Evolutionary conservation across 257 asterid species (phyloP).

Genomic region (Solanum microdontum): DNA sequence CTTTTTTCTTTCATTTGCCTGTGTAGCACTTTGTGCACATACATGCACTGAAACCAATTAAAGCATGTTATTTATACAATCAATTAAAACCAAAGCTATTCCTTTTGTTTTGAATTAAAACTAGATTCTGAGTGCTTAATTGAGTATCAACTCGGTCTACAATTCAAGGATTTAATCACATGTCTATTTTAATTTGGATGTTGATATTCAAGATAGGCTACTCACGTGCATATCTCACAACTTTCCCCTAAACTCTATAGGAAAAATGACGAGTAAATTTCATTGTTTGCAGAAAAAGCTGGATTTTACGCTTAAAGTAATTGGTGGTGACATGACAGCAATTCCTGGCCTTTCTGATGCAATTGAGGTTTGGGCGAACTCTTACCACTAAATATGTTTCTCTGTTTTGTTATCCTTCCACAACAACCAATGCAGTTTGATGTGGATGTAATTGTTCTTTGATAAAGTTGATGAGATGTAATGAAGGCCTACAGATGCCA

Average conservation of each 20-base stretch:
- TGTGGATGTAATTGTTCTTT: not conserved
- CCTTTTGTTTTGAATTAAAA: not conserved
- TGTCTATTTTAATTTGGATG: no score
- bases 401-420: not conserved
- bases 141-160: no score
- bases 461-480: not conserved
- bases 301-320: constrained; percentile 77
- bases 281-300: constrained; percentile 54
- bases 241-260: not conserved
- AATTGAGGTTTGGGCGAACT: constrained; percentile 49
- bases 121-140: no score
- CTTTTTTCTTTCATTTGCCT: not conserved
- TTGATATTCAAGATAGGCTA: not conserved
- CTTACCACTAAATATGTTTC: not conserved
- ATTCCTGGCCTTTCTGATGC: constrained; percentile 89
- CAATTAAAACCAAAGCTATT: not conserved
- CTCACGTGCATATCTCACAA: not conserved
- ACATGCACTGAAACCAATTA: not conserved
- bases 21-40: not conserved
- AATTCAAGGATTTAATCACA: no score
- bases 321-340: constrained; percentile 79
- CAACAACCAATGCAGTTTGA: not conserved
- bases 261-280: not conserved
- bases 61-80: not conserved
- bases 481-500: not conserved